Base-by-base conservation (phyloP, 495 filamentous ascomycete genomes). In the Neurospora pannonica region DNA sequence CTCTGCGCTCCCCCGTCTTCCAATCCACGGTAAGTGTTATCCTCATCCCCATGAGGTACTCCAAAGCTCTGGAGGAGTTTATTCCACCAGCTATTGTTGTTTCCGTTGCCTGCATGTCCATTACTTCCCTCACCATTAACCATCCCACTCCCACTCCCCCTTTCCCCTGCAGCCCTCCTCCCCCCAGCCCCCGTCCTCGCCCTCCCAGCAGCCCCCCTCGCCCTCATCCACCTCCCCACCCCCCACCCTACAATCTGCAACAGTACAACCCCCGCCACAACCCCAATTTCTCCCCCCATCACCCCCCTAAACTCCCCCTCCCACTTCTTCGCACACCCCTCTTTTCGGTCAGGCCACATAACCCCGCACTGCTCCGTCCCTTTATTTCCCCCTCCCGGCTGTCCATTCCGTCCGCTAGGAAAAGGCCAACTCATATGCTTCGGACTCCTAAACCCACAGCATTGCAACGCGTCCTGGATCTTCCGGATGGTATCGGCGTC, bases 391-490 rank as follows among this genome's bases (percentile, higher is more conserved):
- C 28, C n/a, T 0, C 15, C n/a, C 2, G 72, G 54, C 0, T 24
- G 46, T 5, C 43, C 43, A 10, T 21, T 21, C 3, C 19, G 31
- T 0, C 75, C 74, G 0, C 19, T 13, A 0, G 80, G 79, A 74
- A 91, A 91, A 11, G 91, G 91, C 83, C 84, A 91, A 1, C 86
- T 85, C 72, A 84, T 84, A 76, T 94, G 90, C 71, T 78, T 82
- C 5, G 86, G 76, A 28, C 83, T 86, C 37, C 83, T 82, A 15
- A 91, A 82, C 3, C 92, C 92, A 74, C 92, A 94, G 80, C 92
- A 94, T 10, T 85, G 76, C 46, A 92, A 85, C 0, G 82, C 75
- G 78, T 93, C 89, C 73, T 94, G 91, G 74, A 94, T 91, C 10
- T 79, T 70, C 70, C 87, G 81, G 72, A 94, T 89, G 11, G 83